Base-by-base conservation (phyloP, 805 yeast genomes). In the Blastobotrys attinorum region DNA sequence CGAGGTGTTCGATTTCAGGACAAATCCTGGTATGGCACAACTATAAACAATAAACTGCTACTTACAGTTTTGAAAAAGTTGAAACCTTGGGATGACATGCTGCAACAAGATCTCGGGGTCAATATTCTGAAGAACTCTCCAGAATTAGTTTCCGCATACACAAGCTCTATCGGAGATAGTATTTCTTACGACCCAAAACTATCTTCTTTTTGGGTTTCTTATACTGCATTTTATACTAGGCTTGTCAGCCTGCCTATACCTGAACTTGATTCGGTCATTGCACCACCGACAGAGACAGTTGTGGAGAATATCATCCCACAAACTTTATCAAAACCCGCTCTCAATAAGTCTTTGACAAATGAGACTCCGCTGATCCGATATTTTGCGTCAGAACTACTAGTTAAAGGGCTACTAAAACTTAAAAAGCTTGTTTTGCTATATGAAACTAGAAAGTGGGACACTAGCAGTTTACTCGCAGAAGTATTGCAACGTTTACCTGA, bases 161-260 rank as follows among this genome's bases (percentile, higher is more conserved):
- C 61, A 42, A 53, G 51, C 3, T 37, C 43, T 1, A 22, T 57
- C 25, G 49, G 50, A 3, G 48, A 47, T 5, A 43, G 55, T 11
- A 52, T 51, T 23, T 70, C 77, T 50, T 82, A 84, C 56, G 94
- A 84, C 48, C 95, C 97, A 0, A 76, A 80, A 39, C 64, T 83
- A 44, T 71, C 90, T 1, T 79, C 90, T 10, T 86, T 83, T 65
- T 89, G 94, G 88, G 69, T 87, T 38, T 83, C 92, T 5, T 82
- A 76, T 61, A 74, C 86, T 1, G 66, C 81, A 21, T 60, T 86
- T 2, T 63, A 81, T 37, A 70, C 79, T 1, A 75, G 77, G 45
- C 69, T 84, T 4, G 69, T 85, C n/a, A 69, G 70, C 22, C 52
- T 79, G 2, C 75, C 77, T 1, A 56, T 81, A 5, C 87, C 92